phyloP scores from a whole-genome alignment of 2,329 filamentous ascomycete genomes.

The Diaporthe citrichinensis region DNA sequence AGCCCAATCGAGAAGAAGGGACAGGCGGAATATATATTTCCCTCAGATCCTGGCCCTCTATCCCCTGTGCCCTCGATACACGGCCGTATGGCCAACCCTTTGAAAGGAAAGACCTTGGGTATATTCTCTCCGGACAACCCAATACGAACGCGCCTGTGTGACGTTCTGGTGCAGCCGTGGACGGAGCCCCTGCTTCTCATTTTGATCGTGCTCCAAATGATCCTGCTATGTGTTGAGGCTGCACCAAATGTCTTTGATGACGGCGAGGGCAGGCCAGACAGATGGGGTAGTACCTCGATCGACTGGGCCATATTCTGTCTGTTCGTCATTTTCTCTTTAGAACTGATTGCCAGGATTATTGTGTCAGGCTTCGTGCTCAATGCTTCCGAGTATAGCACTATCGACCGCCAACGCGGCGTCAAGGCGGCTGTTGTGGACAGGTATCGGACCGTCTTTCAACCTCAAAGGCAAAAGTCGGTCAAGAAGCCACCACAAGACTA shows the following conservation, averaged over 20 bases:
- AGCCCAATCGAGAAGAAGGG: constrained; percentile 62
- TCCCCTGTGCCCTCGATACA: constrained; percentile 47
- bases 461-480: constrained; percentile 79
- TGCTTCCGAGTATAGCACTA: constrained; percentile 90
- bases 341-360: constrained; percentile 85
- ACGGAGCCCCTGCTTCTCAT: constrained; percentile 90
- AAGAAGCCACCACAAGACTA: constrained; percentile 64
- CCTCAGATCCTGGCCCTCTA: constrained; percentile 50
- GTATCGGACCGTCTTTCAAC: constrained; percentile 84
- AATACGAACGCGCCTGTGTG: constrained; percentile 81
- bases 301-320: constrained; percentile 87
- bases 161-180: constrained; percentile 86
- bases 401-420: constrained; percentile 83
- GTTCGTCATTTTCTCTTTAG: constrained; percentile 91
- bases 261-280: constrained; percentile 70
- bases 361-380: constrained; percentile 96
- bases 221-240: constrained; percentile 90
- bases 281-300: constrained; percentile 78
- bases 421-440: constrained; percentile 82
- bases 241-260: constrained; percentile 77
- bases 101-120: constrained; percentile 88
- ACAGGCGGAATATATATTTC: constrained; percentile 50
- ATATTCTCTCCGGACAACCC: constrained; percentile 85
- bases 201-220: constrained; percentile 88
- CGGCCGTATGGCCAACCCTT: constrained; percentile 75